Evolutionary conservation across 1,284 basidiomycete genomes (phyloP).

Genomic region (Cryptococcus deneoformans): DNA sequence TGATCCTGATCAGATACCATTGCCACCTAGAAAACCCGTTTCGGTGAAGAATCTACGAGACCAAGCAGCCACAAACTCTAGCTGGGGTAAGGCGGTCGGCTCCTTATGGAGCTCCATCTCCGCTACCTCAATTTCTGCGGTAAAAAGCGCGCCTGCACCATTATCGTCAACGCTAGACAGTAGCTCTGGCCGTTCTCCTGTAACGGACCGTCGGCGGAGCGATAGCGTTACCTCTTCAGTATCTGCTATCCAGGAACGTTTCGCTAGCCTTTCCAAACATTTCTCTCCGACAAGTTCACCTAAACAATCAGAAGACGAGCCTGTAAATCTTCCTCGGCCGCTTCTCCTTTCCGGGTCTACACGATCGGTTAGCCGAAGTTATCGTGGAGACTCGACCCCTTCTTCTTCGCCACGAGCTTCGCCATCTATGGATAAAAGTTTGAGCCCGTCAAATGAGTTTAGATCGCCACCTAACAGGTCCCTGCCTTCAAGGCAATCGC

Average conservation of each 20-base stretch:
- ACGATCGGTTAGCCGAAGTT: conserved; percentile 15
- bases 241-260: conserved; percentile 15
- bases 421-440: not conserved
- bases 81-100: conserved; percentile 5
- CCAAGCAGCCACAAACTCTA: conserved; percentile 1
- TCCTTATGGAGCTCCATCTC: conserved; percentile 9
- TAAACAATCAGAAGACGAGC: conserved; percentile 5
- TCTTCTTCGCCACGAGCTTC: not conserved
- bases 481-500: not conserved
- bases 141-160: not conserved
- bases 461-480: not conserved
- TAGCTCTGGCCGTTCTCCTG: not conserved
- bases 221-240: conserved; percentile 12
- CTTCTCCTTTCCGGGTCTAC: conserved; percentile 24
- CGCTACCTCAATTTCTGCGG: conserved; percentile 11
- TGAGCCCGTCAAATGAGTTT: not conserved
- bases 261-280: conserved; percentile 23
- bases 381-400: not conserved
- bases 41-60: conserved; percentile 1
- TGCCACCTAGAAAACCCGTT: not conserved
- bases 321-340: conserved; percentile 19
- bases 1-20: conserved; percentile 21
- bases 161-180: not conserved
- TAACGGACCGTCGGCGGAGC: conserved; percentile 1
- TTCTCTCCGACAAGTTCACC: conserved; percentile 6